phyloP scores from a whole-genome alignment of 1,284 basidiomycete genomes.

The Cryptococcus depauperatus region DNA sequence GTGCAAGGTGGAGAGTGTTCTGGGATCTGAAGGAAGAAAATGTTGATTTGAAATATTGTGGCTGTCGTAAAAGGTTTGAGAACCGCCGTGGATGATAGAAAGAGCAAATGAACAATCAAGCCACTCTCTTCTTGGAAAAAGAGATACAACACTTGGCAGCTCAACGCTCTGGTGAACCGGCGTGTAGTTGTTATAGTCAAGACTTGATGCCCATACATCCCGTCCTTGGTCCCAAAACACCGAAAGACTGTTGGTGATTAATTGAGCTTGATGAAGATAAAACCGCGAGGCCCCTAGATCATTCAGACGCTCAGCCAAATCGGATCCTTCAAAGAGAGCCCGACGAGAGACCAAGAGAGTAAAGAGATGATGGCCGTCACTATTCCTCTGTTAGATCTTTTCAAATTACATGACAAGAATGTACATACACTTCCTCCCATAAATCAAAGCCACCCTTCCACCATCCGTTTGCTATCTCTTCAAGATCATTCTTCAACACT shows the following conservation, averaged over 20 bases:
- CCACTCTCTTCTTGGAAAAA: slow-evolving; percentile 16
- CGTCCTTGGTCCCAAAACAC: slow-evolving; percentile 39
- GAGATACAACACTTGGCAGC: neutral
- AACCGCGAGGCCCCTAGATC: slow-evolving; percentile 37
- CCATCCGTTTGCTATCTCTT: slow-evolving; percentile 47
- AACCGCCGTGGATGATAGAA: slow-evolving; percentile 42
- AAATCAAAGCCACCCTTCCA: slow-evolving; percentile 42
- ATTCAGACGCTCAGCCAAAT: slow-evolving; percentile 37
- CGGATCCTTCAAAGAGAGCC: slow-evolving; percentile 43
- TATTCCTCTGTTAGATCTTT: slow-evolving; percentile 26
- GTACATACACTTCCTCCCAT: slow-evolving; percentile 40
- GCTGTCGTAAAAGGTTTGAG: neutral
- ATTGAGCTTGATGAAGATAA: slow-evolving; percentile 35
- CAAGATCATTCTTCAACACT: slow-evolving; percentile 49
- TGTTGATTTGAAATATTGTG: neutral
- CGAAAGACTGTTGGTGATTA: slow-evolving; percentile 26
- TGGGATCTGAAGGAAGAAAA: slow-evolving; percentile 18
- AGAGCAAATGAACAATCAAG: slow-evolving; percentile 46
- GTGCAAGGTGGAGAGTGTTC: slow-evolving; percentile 39
- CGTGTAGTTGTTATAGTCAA: neutral
- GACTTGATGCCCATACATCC: slow-evolving; percentile 29
- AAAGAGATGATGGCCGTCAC: slow-evolving; percentile 47
- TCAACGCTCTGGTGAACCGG: too few relatives aligned
- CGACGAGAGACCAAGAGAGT: slow-evolving; percentile 42
- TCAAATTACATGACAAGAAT: neutral